Conservation (phyloP, 306 rosid genomes). For the Cicer arietinum region DNA sequence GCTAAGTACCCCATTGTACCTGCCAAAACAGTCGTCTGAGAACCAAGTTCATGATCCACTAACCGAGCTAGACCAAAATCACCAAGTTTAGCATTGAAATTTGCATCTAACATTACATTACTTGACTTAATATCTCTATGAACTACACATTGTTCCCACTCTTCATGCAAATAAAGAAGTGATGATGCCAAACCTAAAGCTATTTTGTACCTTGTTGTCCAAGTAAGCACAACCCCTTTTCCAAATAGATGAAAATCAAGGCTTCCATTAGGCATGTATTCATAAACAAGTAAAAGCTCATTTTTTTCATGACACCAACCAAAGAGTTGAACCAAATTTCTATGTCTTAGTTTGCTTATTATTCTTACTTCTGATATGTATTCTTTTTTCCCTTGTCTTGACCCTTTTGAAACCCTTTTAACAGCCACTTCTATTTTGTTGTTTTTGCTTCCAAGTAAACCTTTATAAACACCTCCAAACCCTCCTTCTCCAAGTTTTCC, state of each 20-base stretch:
- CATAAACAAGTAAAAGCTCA: constrained; percentile 75
- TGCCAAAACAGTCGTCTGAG: constrained; percentile 75
- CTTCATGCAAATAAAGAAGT: constrained; percentile 75
- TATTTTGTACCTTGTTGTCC: constrained; percentile 65
- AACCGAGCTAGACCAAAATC: constrained; percentile 82
- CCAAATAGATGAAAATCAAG: constrained; percentile 79
- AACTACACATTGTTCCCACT: constrained; percentile 85
- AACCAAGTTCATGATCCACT: constrained; percentile 72
- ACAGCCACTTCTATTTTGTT: constrained; percentile 60
- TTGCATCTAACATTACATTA: constrained; percentile 71
- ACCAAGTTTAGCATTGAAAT: constrained; percentile 76
- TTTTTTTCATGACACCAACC: constrained; percentile 84
- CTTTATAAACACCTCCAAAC: constrained; percentile 77
- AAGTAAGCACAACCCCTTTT: constrained; percentile 46
- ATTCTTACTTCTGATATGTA: constrained; percentile 72
- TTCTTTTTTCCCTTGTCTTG: constrained; percentile 77
- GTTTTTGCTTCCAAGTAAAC: constrained; percentile 44
- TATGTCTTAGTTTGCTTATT: constrained; percentile 72
- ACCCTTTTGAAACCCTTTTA: constrained; percentile 74
- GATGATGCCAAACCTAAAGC: constrained; percentile 71
- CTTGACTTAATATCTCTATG: constrained; percentile 85
- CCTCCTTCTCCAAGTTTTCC: constrained; percentile 85
- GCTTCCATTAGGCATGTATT: constrained; percentile 77
- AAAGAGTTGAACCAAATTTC: constrained; percentile 75
- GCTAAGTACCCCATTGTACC: constrained; percentile 84